Base-by-base conservation (phyloP, 306 rosid genomes). In the Gleditsia sinensis region DNA sequence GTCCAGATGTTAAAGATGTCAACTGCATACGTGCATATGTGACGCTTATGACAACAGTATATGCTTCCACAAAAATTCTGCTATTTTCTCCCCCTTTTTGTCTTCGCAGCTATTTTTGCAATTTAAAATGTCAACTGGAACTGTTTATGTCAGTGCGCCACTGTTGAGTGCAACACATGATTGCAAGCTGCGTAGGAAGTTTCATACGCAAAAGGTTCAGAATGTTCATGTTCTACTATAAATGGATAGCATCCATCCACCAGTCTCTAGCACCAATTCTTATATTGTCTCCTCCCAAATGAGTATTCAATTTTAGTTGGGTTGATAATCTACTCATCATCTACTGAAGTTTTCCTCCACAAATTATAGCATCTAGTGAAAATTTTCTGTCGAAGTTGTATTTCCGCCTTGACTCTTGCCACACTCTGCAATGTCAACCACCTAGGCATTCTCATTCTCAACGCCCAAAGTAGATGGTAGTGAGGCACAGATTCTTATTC, bases 261-360 rank as follows among this genome's bases (percentile, higher is more conserved):
- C n/a, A n/a, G n/a, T n/a, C 25, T 50, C 21, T 27, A 40, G 45
- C 37, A 43, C 72, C 55, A 72, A 25, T 30, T 32, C 27, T 4
- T 45, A 12, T 46, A 7, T 16, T 63, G 64, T 55, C 66, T 70
- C 72, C 45, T 77, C 24, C 61, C 51, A 68, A 32, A 70, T 61
- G 65, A 58, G 39, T 28, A 65, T 51, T 72, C 63, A 19, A 14
- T 55, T 34, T 74, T 5, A 50, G 80, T 30, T 57, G 16, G 59
- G 55, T 80, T 84, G 84, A 68, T 27, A 61, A 68, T 61, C 84
- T 68, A 62, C 77, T 75, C 82, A 76, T 61, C 80, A 54, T 63
- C 71, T 59, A 32, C 25, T 78, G 28, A 21, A 20, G 21, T 20
- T 56, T 59, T 58, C 76, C 67, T 28, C 28, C 21, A 45, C 78